Conservation (phyloP, 2,329 filamentous ascomycete species). For the Thelonectria olida region DNA sequence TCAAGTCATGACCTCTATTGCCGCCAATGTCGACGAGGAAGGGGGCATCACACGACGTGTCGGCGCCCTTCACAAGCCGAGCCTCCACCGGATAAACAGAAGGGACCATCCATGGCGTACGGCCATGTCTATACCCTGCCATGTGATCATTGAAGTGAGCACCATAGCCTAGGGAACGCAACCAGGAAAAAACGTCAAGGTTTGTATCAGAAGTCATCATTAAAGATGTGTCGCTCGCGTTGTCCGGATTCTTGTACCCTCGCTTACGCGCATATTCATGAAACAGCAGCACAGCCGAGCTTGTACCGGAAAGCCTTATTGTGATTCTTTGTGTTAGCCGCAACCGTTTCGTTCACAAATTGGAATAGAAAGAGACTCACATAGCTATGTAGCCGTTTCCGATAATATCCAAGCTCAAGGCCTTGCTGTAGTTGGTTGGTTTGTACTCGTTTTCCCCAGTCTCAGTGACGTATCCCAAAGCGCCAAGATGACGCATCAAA, state of each 20-base stretch:
- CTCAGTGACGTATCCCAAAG: not conserved
- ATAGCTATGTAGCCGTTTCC: not conserved
- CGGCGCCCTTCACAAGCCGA: conserved; percentile 33
- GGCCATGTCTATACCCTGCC: conserved; percentile 42
- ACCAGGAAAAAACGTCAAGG: not conserved
- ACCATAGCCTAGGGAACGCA: not conserved
- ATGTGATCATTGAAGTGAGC: not conserved
- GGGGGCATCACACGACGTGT: conserved; percentile 23
- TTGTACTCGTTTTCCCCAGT: not conserved
- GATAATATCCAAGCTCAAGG: not conserved
- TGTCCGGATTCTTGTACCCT: not conserved
- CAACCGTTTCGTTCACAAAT: not conserved
- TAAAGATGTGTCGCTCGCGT: not conserved
- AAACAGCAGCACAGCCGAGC: not conserved
- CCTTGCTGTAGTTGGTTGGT: not conserved
- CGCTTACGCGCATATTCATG: not conserved
- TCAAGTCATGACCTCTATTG: conserved; percentile 42
- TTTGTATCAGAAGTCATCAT: conserved; percentile 1
- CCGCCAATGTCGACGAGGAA: conserved; percentile 45
- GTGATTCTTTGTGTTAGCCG: not conserved
- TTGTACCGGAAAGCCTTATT: not conserved
- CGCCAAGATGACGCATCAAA: conserved; percentile 1
- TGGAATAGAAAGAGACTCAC: not conserved
- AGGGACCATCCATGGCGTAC: conserved; percentile 41
- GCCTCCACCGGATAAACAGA: conserved; percentile 37